Evolutionary conservation across 306 rosid species (phyloP).

Genomic region (Amphicarpaea edgeworthii): DNA sequence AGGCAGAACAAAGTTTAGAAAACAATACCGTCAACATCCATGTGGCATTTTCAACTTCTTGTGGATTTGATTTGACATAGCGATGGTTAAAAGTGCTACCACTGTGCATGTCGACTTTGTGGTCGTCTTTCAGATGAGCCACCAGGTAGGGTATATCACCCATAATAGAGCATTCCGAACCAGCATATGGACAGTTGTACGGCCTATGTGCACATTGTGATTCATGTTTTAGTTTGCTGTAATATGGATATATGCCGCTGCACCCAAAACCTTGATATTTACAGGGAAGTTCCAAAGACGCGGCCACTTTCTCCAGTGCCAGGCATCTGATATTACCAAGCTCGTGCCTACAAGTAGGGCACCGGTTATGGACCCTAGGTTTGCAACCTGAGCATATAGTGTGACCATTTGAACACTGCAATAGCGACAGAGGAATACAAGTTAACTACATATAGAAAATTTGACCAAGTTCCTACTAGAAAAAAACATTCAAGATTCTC

Average conservation of each 20-base stretch:
- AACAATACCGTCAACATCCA: conserved; percentile 94
- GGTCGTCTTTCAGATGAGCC: conserved; percentile 85
- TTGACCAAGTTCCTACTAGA: background rate
- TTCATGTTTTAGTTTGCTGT: conserved; percentile 93
- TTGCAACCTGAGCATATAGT: conserved; percentile 94
- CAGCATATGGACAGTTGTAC: conserved; percentile 94
- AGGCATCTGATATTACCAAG: conserved; percentile 96
- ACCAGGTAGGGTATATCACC: conserved; percentile 90
- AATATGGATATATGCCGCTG: conserved; percentile 84
- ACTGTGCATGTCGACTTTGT: conserved; percentile 96
- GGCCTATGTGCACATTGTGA: conserved; percentile 82
- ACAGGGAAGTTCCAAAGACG: conserved; percentile 93
- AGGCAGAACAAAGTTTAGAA: conserved; percentile 24
- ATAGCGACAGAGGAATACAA: background rate
- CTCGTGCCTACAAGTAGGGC: conserved; percentile 95
- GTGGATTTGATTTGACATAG: conserved; percentile 93
- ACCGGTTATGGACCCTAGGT: conserved; percentile 94
- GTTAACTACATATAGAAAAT: background rate
- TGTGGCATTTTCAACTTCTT: conserved; percentile 96
- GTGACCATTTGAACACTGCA: conserved; percentile 97
- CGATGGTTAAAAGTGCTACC: conserved; percentile 98
- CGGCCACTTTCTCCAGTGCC: conserved; percentile 96
- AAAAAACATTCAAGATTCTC: background rate
- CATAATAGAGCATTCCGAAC: conserved; percentile 79
- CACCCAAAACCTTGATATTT: conserved; percentile 88